phyloP scores from a whole-genome alignment of 1,139 yeast genomes.

The Pichia sp. region DNA sequence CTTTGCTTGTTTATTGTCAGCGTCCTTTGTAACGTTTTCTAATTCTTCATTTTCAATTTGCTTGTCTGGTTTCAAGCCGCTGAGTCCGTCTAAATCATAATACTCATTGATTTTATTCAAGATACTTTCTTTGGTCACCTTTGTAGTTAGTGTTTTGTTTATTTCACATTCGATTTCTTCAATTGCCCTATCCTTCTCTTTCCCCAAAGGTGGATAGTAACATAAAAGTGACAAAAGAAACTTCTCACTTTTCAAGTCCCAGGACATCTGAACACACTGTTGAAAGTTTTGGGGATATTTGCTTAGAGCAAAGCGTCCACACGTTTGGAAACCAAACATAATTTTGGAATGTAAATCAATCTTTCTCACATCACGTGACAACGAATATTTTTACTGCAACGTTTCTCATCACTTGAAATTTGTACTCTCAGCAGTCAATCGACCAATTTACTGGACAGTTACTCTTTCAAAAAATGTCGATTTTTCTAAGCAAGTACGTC shows the following conservation, averaged over 20 bases:
- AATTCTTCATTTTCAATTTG: background rate
- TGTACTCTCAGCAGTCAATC: too few species aligned
- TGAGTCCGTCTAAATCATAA: constrained; percentile 25
- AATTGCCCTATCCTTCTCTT: too few species aligned
- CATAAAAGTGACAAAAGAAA: constrained; percentile 21
- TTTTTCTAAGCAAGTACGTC: too few species aligned
- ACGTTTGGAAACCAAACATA: too few species aligned
- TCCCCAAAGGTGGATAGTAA: constrained; percentile 26
- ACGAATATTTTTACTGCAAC: background rate
- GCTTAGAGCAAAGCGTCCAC: too few species aligned
- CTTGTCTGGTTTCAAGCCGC: constrained; percentile 16
- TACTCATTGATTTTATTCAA: constrained; percentile 18
- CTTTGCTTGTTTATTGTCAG: constrained; percentile 4
- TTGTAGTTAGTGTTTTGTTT: constrained; percentile 31
- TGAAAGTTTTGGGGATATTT: too few species aligned
- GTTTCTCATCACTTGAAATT: too few species aligned
- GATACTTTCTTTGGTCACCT: constrained; percentile 18
- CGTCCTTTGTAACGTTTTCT: constrained; percentile 1
- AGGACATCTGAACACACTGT: too few species aligned
- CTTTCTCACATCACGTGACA: background rate
- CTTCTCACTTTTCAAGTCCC: constrained; percentile 17
- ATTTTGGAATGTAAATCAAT: too few species aligned
- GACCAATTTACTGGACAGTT: too few species aligned
- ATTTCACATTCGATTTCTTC: constrained; percentile 14
- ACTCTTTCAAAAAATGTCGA: too few species aligned